Percentiles rank a stretch among this genome's conserved stretches.
Evolutionary conservation across 768 basidiomycete genomes (phyloP).

Genomic region (Mycena amicta): DNA sequence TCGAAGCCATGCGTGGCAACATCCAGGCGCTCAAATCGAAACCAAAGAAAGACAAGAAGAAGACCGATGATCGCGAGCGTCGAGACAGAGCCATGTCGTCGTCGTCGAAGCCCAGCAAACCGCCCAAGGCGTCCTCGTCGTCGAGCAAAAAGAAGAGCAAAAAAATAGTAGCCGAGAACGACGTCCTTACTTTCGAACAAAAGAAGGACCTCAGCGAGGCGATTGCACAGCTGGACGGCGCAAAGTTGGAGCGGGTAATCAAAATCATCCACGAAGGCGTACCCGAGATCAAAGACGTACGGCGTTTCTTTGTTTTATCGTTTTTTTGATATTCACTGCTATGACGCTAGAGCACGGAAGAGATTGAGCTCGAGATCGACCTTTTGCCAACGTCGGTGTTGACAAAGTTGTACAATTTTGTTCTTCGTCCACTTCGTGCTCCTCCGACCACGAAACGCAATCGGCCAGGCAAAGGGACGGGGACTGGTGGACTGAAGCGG

Average conservation of each 20-base stretch:
- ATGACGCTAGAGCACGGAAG: constrained; percentile 77
- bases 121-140: constrained; percentile 50
- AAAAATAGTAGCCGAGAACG: constrained; percentile 77
- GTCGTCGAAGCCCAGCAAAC: constrained; percentile 54
- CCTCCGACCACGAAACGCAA: constrained; percentile 66
- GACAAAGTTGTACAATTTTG: constrained; percentile 94
- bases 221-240: constrained; percentile 82
- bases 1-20: constrained; percentile 74
- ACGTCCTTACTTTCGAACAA: constrained; percentile 90
- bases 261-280: constrained; percentile 94
- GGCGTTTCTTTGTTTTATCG: constrained; percentile 32
- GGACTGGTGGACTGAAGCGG: constrained; percentile 88
- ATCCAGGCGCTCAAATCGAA: constrained; percentile 65
- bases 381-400: constrained; percentile 83
- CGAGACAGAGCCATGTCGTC: constrained; percentile 56
- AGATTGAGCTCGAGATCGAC: constrained; percentile 99
- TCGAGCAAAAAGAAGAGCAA: constrained; percentile 56
- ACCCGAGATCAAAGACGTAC: constrained; percentile 89
- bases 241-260: constrained; percentile 86
- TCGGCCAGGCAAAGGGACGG: constrained; percentile 74
- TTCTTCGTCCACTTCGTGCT: constrained; percentile 76
- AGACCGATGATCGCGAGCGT: constrained; percentile 26
- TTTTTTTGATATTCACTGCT: constrained; percentile 7
- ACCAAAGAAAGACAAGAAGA: constrained; percentile 73
- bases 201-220: constrained; percentile 98